A percentile compares a stretch with the other conserved stretches of the same genome.
These are phyloP conservation scores for Jacaranda mimosifolia DNA, from an alignment of 257 asterid species.

Conservation along the genomic window DNA sequence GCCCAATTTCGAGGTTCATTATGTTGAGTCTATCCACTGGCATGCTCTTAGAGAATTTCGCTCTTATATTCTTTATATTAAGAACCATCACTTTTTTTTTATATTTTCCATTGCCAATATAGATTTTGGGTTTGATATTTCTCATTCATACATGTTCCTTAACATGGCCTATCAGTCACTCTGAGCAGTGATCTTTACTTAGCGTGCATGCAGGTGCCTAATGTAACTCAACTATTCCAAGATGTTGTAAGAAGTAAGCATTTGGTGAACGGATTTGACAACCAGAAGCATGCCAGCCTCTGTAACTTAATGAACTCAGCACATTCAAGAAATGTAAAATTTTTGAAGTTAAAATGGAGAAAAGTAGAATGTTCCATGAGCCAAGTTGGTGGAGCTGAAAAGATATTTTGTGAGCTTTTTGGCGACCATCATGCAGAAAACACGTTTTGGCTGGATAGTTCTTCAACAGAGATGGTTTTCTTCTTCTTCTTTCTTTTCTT, in stretches of 20 bases:
- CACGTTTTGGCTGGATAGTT: conserved; percentile 97
- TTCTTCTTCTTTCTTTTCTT: conserved; percentile 27
- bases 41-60: not conserved
- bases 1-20: not conserved
- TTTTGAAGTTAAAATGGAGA: conserved; percentile 85
- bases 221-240: conserved; percentile 58
- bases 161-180: conserved; percentile 47
- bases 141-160: not conserved
- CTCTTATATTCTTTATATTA: not conserved
- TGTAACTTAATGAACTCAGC: conserved; percentile 44
- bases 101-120: not conserved
- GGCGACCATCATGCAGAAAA: conserved; percentile 68
- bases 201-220: conserved; percentile 93
- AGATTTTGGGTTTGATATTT: not conserved
- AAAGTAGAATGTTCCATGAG: conserved; percentile 62
- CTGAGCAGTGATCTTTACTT: conserved; percentile 92
- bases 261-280: conserved; percentile 56
- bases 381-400: conserved; percentile 86
- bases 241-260: conserved; percentile 53
- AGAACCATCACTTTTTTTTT: not conserved
- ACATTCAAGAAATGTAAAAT: conserved; percentile 50
- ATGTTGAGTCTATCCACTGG: not conserved
- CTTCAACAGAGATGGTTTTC: conserved; percentile 88
- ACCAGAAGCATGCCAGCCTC: conserved; percentile 43
- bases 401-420: conserved; percentile 68